These are phyloP conservation scores for Capsicum pubescens DNA, from an alignment of 257 asterid genomes.

Conservation along the genomic window DNA sequence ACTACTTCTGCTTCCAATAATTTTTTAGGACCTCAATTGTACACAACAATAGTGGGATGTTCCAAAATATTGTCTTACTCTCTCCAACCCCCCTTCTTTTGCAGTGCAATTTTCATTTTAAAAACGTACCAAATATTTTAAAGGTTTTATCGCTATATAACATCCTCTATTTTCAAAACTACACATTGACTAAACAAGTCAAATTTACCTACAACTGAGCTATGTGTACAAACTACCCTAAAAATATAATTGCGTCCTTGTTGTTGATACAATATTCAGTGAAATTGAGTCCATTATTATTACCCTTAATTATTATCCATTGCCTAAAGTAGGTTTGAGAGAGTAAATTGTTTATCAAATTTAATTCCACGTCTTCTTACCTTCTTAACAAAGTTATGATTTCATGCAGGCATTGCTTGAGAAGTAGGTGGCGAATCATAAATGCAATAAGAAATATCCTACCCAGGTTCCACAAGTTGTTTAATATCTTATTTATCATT, in stretches of 20 bases:
- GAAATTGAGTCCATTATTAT: not conserved
- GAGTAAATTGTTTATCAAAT: not conserved
- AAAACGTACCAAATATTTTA: not conserved
- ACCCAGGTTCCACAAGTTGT: slow-evolving; percentile 61
- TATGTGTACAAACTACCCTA: not conserved
- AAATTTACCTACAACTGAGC: not conserved
- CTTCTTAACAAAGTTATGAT: slow-evolving; percentile 30
- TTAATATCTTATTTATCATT: slow-evolving; percentile 25
- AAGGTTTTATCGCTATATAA: not conserved
- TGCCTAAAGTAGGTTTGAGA: not conserved
- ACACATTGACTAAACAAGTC: not conserved
- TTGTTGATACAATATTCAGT: not conserved
- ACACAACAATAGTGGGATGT: not conserved
- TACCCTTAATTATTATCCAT: not conserved
- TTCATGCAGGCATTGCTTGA: slow-evolving; percentile 83
- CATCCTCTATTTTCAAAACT: not conserved
- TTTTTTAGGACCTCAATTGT: slow-evolving; percentile 4
- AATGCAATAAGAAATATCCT: slow-evolving; percentile 66
- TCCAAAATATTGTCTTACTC: no score
- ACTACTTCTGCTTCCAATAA: slow-evolving; percentile 7
- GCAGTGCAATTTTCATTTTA: not conserved
- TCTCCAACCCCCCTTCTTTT: no score
- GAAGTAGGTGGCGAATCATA: slow-evolving; percentile 86
- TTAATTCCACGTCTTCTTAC: slow-evolving; percentile 7
- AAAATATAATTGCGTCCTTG: slow-evolving; percentile 1